A percentile compares a stretch with the other conserved stretches of the same genome.
Conservation (phyloP, 2,329 filamentous ascomycete species). For the Whalleya microplaca region DNA sequence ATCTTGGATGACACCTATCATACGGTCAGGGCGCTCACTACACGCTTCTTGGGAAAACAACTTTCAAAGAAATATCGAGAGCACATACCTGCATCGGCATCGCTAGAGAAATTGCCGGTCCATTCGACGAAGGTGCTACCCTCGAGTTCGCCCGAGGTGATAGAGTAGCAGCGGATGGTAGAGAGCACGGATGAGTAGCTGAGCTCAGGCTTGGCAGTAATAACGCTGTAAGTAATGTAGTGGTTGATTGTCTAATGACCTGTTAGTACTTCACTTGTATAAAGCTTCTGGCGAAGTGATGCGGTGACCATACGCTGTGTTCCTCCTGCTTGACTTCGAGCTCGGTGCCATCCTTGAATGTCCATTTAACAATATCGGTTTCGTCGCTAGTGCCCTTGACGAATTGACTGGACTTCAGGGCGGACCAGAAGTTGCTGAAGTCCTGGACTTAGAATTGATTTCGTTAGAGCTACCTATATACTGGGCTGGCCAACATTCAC, state of each 20-base stretch:
- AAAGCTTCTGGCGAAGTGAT: neutral
- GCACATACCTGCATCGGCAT: conserved; percentile 67
- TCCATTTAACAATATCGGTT: conserved; percentile 71
- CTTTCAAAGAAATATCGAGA: neutral
- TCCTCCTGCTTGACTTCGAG: conserved; percentile 78
- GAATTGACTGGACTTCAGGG: conserved; percentile 63
- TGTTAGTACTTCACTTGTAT: conserved; percentile 2
- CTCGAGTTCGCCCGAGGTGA: conserved; percentile 69
- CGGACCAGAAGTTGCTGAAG: conserved; percentile 69
- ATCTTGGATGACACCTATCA: conserved; percentile 69
- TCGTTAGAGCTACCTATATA: neutral
- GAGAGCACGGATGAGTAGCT: conserved; percentile 68
- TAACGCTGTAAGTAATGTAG: conserved; percentile 75
- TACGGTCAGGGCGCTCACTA: conserved; percentile 15
- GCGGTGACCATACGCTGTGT: conserved; percentile 60
- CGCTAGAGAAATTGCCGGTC: conserved; percentile 71
- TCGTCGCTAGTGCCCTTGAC: conserved; percentile 67
- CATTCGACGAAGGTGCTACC: conserved; percentile 70
- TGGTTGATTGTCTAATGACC: conserved; percentile 65
- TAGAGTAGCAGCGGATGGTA: conserved; percentile 66
- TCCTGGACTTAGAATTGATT: conserved; percentile 51
- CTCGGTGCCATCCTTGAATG: conserved; percentile 70
- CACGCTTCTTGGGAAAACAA: neutral
- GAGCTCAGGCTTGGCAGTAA: conserved; percentile 66
- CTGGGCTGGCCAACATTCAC: neutral